Base-by-base conservation (phyloP, 192 early-diverging fungal species). In the Lunasporangiospora selenospora region DNA sequence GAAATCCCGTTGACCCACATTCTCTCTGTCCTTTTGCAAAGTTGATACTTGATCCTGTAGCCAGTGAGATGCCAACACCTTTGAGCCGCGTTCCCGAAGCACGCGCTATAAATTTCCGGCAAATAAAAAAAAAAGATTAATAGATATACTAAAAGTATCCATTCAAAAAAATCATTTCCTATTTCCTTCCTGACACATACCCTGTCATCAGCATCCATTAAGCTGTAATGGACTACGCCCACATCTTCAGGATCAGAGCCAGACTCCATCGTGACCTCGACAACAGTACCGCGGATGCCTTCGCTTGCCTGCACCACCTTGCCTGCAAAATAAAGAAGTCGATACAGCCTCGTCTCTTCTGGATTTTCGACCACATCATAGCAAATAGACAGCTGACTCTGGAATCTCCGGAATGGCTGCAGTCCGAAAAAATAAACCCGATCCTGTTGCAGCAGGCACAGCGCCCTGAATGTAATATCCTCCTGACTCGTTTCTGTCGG, bases 171-270 rank as follows among this genome's bases (percentile, higher is more conserved):
- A 34, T 16, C 34, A 19, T 31, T 8, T 0, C 0, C 10, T n/a
- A 29, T 32, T 34, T 9, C 18, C 19, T 46, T 51, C 49, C 5
- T 51, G 5, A 1, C 4, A 40, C 32, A 27, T 63, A 73, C 60
- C 69, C 63, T 73, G 31, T 73, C 60, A 8, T 73, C 69, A 8
- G 69, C 69, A 58, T 73, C 69, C 34, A 73, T 7, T 15, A 73
- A 27, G 10, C 50, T 46, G 54, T 62, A 73, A 23, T 58, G 41
- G 2, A 40, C 33, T n/a, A n/a, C 26, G 15, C 49, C 43, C 11
- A 38, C 49, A 13, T 42, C 48, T 40, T 48, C 48, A 10, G 40
- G 41, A 10, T 57, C 40, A 23, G 34, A 16, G 12, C 29, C 23
- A 4, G 59, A 42, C 6, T 55, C 59, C 6, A 71, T n/a, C 2